These are phyloP conservation scores for Tetrahymena malaccensis DNA, from an alignment of 73 alveolate genomes.

Conservation along the genomic window DNA sequence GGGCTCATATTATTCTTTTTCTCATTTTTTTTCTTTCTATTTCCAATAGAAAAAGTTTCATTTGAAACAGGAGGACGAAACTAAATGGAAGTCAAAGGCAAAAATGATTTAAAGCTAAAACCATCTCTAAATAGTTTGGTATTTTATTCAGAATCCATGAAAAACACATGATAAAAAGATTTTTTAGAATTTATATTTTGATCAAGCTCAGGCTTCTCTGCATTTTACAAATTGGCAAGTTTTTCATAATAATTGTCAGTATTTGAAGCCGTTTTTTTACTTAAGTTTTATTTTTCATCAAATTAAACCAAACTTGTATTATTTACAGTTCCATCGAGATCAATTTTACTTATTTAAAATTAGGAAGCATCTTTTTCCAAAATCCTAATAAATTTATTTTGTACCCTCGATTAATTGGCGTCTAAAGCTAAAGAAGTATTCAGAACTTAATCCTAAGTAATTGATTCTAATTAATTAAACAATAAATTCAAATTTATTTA, in stretches of 20 bases:
- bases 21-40: neutral
- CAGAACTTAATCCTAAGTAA: neutral
- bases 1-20: neutral
- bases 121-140: neutral
- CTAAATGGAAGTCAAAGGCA: neutral
- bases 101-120: neutral
- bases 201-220: neutral
- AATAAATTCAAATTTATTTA: too few relatives aligned
- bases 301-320: neutral
- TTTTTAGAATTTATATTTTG: neutral
- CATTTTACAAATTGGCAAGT: neutral
- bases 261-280: neutral
- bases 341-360: neutral
- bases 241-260: neutral
- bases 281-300: neutral
- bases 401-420: neutral
- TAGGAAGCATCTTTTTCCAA: neutral
- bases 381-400: neutral
- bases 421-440: neutral
- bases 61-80: neutral
- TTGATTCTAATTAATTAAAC: neutral
- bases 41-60: neutral
- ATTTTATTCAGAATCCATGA: neutral
- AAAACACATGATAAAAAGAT: neutral
- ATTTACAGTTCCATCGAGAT: neutral